phyloP scores from a whole-genome alignment of 1,139 yeast genomes.

The Debaryomyces robertsiae region DNA sequence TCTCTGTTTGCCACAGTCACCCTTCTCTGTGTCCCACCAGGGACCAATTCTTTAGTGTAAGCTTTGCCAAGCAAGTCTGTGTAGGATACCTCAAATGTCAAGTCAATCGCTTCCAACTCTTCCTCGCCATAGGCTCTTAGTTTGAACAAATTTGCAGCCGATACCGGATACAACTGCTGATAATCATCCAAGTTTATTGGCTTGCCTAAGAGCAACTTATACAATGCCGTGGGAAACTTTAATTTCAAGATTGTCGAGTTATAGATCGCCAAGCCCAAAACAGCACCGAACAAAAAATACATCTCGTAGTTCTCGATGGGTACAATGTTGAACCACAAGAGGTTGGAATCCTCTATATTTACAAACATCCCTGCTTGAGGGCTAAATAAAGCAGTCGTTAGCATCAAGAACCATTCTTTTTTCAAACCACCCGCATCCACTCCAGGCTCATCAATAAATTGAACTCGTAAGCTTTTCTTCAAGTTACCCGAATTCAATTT shows the following conservation, averaged over 20 bases:
- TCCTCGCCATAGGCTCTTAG: slow-evolving; percentile 46
- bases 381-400: slow-evolving; percentile 69
- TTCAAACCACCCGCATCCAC: slow-evolving; percentile 93
- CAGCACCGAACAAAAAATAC: slow-evolving; percentile 80
- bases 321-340: slow-evolving; percentile 70
- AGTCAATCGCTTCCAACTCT: slow-evolving; percentile 33
- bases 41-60: slow-evolving; percentile 51
- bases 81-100: slow-evolving; percentile 44
- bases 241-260: slow-evolving; percentile 86
- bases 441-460: slow-evolving; percentile 86
- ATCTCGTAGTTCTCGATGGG: slow-evolving; percentile 52
- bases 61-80: slow-evolving; percentile 41
- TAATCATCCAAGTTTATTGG: slow-evolving; percentile 65
- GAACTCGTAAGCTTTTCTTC: slow-evolving; percentile 74
- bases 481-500: slow-evolving; percentile 60
- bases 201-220: slow-evolving; percentile 67
- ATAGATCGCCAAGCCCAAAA: slow-evolving; percentile 86
- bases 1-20: slow-evolving; percentile 62
- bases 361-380: slow-evolving; percentile 64
- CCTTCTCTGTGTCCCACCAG: slow-evolving; percentile 52
- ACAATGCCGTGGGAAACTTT: slow-evolving; percentile 72
- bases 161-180: slow-evolving; percentile 63
- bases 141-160: slow-evolving; percentile 58
- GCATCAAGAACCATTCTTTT: slow-evolving; percentile 87
- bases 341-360: slow-evolving; percentile 67